Conservation (phyloP, 2,329 filamentous ascomycete genomes). For the Shiraia sp. region DNA sequence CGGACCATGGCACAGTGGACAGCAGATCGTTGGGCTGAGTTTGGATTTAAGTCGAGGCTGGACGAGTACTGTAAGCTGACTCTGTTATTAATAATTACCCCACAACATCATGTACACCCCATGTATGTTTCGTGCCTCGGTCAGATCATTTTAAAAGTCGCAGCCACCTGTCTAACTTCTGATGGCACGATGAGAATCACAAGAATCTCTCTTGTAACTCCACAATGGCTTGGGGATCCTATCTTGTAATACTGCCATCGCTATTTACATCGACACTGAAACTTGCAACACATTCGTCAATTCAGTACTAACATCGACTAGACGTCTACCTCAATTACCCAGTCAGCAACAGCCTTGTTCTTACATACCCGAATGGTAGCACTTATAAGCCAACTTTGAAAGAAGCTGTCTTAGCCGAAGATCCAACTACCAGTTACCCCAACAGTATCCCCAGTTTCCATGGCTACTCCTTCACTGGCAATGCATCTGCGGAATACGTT, state of each 20-base stretch:
- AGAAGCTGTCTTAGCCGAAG: slow-evolving; percentile 40
- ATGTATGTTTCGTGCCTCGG: too few species aligned
- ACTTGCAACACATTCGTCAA: background rate
- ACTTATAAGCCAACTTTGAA: slow-evolving; percentile 33
- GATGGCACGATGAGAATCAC: too few species aligned
- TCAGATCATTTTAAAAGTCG: too few species aligned
- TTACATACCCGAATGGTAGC: slow-evolving; percentile 42
- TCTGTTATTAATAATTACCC: background rate
- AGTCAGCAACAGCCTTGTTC: slow-evolving; percentile 37
- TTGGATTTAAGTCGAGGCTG: slow-evolving; percentile 41
- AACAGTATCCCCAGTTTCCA: slow-evolving; percentile 52
- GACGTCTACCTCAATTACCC: slow-evolving; percentile 46
- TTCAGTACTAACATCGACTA: slow-evolving; percentile 8
- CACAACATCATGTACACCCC: background rate
- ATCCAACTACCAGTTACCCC: slow-evolving; percentile 42
- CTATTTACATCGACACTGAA: too few species aligned
- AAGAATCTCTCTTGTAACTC: too few species aligned
- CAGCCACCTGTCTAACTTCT: too few species aligned
- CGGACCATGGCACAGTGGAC: slow-evolving; percentile 48
- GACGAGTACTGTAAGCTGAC: slow-evolving; percentile 41
- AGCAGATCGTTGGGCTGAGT: slow-evolving; percentile 41
- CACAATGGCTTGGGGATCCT: background rate
- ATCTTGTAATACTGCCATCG: too few species aligned
- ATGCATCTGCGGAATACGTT: slow-evolving; percentile 53
- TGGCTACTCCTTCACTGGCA: slow-evolving; percentile 52